These are phyloP conservation scores for Mariannaea elegans DNA, from an alignment of 2,329 filamentous ascomycete species.

Conservation along the genomic window DNA sequence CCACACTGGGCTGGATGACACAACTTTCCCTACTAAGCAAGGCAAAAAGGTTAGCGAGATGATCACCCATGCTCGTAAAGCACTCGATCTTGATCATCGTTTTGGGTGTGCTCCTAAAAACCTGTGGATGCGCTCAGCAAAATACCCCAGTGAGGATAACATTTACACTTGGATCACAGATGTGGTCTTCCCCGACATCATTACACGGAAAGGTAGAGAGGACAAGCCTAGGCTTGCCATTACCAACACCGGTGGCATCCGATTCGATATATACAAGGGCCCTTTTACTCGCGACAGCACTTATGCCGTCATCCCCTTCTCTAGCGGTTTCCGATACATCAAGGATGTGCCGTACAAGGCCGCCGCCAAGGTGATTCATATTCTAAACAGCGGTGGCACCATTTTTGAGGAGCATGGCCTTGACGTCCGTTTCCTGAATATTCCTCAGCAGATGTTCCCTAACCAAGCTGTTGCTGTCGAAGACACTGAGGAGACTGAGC, in stretches of 20 bases:
- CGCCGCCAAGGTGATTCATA: constrained; percentile 72
- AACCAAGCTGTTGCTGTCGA: constrained; percentile 24
- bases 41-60: constrained; percentile 76
- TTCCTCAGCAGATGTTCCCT: constrained; percentile 55
- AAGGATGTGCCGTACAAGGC: constrained; percentile 82
- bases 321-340: constrained; percentile 78
- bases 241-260: constrained; percentile 88
- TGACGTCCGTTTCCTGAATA: constrained; percentile 57
- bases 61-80: constrained; percentile 75
- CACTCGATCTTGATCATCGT: constrained; percentile 74
- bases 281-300: constrained; percentile 88
- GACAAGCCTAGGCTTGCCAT: constrained; percentile 75
- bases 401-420: constrained; percentile 53
- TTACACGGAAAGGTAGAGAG: constrained; percentile 65
- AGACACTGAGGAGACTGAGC: constrained; percentile 27
- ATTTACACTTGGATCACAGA: constrained; percentile 84
- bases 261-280: constrained; percentile 95
- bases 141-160: constrained; percentile 77
- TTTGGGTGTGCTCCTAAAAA: constrained; percentile 86
- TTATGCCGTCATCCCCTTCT: constrained; percentile 88
- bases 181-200: constrained; percentile 74
- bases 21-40: constrained; percentile 78
- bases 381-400: constrained; percentile 64
- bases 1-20: constrained; percentile 77
- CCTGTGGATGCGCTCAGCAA: constrained; percentile 82